Conservation (phyloP, 2,329 filamentous ascomycete genomes). For the Fusarium sororula region DNA sequence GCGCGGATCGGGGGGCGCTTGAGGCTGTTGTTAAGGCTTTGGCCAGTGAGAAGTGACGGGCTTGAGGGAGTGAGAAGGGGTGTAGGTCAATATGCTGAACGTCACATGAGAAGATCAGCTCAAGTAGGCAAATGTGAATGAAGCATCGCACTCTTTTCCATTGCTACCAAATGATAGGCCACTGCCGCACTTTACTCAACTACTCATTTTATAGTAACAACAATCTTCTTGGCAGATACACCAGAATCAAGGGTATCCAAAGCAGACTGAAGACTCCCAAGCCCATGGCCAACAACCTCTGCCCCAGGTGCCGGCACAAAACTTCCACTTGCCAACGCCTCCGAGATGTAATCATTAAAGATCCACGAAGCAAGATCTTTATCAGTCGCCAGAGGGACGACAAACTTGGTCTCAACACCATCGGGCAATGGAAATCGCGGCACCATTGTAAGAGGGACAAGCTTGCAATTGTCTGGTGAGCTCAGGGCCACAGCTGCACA, state of each 20-base stretch:
- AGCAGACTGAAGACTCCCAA: slow-evolving; percentile 1
- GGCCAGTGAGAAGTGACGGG: slow-evolving; percentile 15
- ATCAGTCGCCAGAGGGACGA: neutral
- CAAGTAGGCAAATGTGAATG: neutral
- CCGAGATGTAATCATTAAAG: neutral
- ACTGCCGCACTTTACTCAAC: no score
- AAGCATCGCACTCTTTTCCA: neutral
- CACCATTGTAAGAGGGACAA: slow-evolving; percentile 7
- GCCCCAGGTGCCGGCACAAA: neutral
- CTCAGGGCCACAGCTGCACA: slow-evolving; percentile 16
- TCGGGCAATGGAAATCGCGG: neutral
- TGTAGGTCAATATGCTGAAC: neutral
- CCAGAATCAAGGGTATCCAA: neutral
- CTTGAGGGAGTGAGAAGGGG: neutral
- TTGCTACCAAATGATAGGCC: neutral
- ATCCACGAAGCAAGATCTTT: neutral
- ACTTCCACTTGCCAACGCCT: neutral
- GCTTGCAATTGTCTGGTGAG: neutral
- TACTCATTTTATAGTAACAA: neutral
- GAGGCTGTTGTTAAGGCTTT: slow-evolving; percentile 41
- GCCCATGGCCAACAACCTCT: neutral
- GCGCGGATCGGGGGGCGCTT: slow-evolving; percentile 43
- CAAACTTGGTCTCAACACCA: slow-evolving; percentile 11
- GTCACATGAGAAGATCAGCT: no score
- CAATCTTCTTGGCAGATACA: slow-evolving; percentile 9